Percentiles rank a stretch among this genome's conserved stretches.
Conservation (phyloP, 345 rosid genomes). For the Gossypium raimondii region DNA sequence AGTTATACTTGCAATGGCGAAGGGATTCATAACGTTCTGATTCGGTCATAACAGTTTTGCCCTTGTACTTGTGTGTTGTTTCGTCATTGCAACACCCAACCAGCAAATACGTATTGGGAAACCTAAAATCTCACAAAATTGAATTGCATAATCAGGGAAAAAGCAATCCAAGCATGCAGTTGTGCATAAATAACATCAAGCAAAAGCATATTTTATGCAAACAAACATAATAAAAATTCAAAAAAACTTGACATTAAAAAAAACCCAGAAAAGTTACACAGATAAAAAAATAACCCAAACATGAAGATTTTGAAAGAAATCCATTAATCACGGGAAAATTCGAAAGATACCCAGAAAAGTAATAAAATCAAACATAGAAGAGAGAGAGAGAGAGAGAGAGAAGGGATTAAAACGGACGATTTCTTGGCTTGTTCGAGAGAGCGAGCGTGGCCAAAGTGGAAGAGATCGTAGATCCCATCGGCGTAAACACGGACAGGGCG, state of each 20-base stretch:
- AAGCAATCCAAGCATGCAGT: background rate
- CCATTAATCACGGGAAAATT: background rate
- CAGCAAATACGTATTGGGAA: constrained; percentile 72
- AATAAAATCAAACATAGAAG: background rate
- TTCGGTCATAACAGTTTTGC: constrained; percentile 87
- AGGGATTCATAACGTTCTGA: constrained; percentile 86
- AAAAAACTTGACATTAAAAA: background rate
- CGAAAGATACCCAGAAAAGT: constrained; percentile 5
- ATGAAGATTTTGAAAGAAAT: background rate
- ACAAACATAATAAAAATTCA: background rate
- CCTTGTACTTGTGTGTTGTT: constrained; percentile 73
- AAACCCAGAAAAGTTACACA: background rate
- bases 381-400: background rate
- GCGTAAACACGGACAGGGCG: constrained; percentile 85
- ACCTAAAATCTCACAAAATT: constrained; percentile 36
- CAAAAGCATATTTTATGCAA: background rate
- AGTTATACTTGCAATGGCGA: constrained; percentile 85
- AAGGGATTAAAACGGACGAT: constrained; percentile 41
- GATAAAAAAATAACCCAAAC: background rate
- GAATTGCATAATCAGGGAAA: background rate
- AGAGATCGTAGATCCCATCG: constrained; percentile 98
- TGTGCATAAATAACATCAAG: background rate
- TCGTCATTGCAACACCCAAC: constrained; percentile 95
- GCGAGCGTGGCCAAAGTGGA: constrained; percentile 96
- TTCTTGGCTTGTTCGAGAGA: constrained; percentile 95